These are phyloP conservation scores for Cladosporium colombiae DNA, from an alignment of 2,329 filamentous ascomycete genomes.

Conservation along the genomic window DNA sequence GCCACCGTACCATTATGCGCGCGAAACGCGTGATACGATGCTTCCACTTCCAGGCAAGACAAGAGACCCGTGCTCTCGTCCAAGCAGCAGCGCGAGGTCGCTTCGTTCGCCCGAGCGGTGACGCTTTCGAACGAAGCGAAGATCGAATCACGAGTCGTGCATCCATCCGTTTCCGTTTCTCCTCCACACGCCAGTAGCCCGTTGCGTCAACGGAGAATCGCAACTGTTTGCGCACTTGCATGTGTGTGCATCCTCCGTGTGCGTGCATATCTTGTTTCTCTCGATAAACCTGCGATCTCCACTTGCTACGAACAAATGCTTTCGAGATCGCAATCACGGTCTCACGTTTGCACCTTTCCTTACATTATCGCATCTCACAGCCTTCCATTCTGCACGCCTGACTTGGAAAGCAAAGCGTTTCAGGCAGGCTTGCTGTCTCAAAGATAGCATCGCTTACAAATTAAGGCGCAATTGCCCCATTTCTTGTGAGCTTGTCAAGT, in stretches of 20 bases:
- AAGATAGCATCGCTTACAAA: not conserved
- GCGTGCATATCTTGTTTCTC: too few species aligned
- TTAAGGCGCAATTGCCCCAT: not conserved
- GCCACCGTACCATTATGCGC: not conserved
- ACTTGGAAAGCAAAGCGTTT: not conserved
- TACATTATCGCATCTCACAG: not conserved
- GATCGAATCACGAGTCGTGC: conserved; percentile 8
- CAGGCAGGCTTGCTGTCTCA: not conserved
- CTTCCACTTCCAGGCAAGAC: conserved; percentile 2
- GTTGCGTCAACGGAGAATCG: not conserved
- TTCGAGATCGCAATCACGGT: not conserved
- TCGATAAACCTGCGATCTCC: too few species aligned
- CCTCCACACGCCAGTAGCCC: conserved; percentile 4
- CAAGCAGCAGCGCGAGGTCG: not conserved
- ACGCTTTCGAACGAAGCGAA: conserved; percentile 1
- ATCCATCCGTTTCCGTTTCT: not conserved
- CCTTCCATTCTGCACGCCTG: not conserved
- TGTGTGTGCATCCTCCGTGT: too few species aligned
- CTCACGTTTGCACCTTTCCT: not conserved
- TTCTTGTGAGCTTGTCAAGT: not conserved
- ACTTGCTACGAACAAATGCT: too few species aligned
- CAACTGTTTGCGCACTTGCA: not conserved
- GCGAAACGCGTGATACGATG: not conserved
- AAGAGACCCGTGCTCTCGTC: conserved; percentile 4
- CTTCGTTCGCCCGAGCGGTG: conserved; percentile 5